Evolutionary conservation across 306 rosid genomes (phyloP), one percentile per base, ranked within the genome.

Genomic region (Bauhinia variegata): DNA sequence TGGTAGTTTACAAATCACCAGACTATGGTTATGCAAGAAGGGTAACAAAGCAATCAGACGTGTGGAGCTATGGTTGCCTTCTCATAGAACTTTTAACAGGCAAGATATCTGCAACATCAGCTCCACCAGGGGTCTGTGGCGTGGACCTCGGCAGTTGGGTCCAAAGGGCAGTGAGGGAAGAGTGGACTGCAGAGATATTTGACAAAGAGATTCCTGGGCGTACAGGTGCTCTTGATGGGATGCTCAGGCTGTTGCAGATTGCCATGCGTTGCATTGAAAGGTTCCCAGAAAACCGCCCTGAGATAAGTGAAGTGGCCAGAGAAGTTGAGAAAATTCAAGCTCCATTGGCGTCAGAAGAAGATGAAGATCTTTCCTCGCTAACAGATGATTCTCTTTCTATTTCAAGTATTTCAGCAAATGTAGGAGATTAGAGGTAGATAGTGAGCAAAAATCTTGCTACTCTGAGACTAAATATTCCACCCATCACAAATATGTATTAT

Each of bases 181-280:
- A 92, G 47, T 92, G 96, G 98, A 92, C 96, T 0, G 91, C 91
- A 2, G 96, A 92, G 84, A 88, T 89, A 15, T 89, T 92, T 23
- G 93, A 92, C 47, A 46, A 17, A 4, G 96, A 92, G 54, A 76
- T 89, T 34, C 68, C 76, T 0, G 7, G 13, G 16, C 84, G 67
- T 31, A 78, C 82, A 76, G 74, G 38, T 3, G 87, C 88, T 3
- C 46, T 19, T 53, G 83, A 80, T 2, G 96, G 91, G 51, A 86
- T 86, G 98, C 74, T 92, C 34, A 82, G 85, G 59, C 57, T 89
- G 70, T 72, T 92, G 39, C 82, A 86, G 72, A 83, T 87, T 19
- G 96, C 93, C 2, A 71, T 92, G 77, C 82, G 67, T 30, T 92
- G 96, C 61, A 80, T 68, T 0, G 86, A 87, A 51, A 76, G 64